These are phyloP conservation scores for Ustilago lituana DNA, from an alignment of 1,284 basidiomycete genomes.

Conservation along the genomic window DNA sequence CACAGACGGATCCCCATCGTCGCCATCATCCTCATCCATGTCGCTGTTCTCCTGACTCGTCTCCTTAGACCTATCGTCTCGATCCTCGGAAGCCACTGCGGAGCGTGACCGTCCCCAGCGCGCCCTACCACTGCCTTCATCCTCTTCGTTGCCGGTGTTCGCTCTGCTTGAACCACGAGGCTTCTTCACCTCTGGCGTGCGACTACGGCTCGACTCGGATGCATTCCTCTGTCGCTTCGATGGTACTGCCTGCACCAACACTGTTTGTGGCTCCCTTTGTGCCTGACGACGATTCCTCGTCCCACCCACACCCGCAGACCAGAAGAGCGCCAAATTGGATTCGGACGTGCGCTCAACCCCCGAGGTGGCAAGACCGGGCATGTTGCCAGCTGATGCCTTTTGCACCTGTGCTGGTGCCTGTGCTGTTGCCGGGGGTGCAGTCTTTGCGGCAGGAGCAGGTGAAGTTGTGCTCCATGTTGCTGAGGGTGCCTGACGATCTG, in stretches of 20 bases:
- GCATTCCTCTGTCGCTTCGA: slow-evolving; percentile 29
- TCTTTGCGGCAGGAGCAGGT: slow-evolving; percentile 10
- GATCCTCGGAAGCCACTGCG: slow-evolving; percentile 25
- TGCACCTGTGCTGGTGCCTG: slow-evolving; percentile 17
- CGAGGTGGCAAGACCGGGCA: slow-evolving; percentile 61
- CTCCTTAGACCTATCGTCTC: slow-evolving; percentile 18
- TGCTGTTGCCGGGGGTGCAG: slow-evolving; percentile 19
- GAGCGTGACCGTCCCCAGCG: slow-evolving; percentile 29
- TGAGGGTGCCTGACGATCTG: slow-evolving; percentile 14
- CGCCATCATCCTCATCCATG: slow-evolving; percentile 30
- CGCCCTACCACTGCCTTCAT: slow-evolving; percentile 34
- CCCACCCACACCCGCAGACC: slow-evolving; percentile 62
- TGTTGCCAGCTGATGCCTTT: slow-evolving; percentile 14
- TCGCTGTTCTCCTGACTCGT: slow-evolving; percentile 36
- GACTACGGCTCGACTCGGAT: slow-evolving; percentile 43
- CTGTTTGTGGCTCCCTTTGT: slow-evolving; percentile 45
- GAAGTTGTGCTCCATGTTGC: slow-evolving; percentile 5
- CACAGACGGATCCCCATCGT: slow-evolving; percentile 15
- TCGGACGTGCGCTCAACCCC: slow-evolving; percentile 64
- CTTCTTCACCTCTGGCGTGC: slow-evolving; percentile 43
- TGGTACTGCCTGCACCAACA: slow-evolving; percentile 23
- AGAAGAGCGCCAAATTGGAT: slow-evolving; percentile 64
- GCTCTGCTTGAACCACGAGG: slow-evolving; percentile 21
- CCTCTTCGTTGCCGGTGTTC: slow-evolving; percentile 15
- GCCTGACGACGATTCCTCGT: slow-evolving; percentile 59